Evolutionary conservation across 345 rosid genomes (phyloP), one percentile per base, ranked within the genome.

Genomic region (Rubroshorea leprosula): DNA sequence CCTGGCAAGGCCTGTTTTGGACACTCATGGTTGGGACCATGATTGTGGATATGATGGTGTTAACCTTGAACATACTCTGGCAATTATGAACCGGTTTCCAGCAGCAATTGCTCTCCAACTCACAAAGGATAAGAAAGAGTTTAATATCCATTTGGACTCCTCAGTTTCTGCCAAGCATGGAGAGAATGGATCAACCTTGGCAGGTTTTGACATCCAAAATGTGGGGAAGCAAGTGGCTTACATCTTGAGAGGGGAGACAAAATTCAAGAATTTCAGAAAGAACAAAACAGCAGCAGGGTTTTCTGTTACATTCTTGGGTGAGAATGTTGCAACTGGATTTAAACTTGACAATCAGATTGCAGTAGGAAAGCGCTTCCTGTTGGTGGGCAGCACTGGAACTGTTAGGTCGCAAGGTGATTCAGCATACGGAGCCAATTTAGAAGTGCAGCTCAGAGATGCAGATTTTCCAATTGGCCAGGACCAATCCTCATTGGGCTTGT

Each of bases 11-110:
- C 95, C 98, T 10, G 94, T 92, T 24, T 67, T 89, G 64, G 97
- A 92, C 74, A 78, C 89, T 54, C 93, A 92, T 66, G 90, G 97
- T 46, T 92, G 98, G 98, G 98, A 92, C 75, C 97, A 92, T 81
- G 98, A 92, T 67, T 86, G 90, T 70, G 97, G 98, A 23, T 89
- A 92, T 63, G 98, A 92, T 29, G 98, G 98, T 8, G 93, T 89
- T 47, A 92, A 86, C 53, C 65, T 90, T 0, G 98, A 89, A 54
- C 78, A 86, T 16, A 77, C 83, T 63, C 66, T 89, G 60, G 89
- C 89, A 45, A 39, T 92, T 50, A 78, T 64, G 31, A 79, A 68
- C 55, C 83, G 44, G 48, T 89, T 84, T 76, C 98, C 98, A 14
- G 85, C 82, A 5, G 77, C 95, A 9, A 74, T 90, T 29, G 68